Conservation (phyloP, 257 asterid species). For the Eucommia ulmoides region DNA sequence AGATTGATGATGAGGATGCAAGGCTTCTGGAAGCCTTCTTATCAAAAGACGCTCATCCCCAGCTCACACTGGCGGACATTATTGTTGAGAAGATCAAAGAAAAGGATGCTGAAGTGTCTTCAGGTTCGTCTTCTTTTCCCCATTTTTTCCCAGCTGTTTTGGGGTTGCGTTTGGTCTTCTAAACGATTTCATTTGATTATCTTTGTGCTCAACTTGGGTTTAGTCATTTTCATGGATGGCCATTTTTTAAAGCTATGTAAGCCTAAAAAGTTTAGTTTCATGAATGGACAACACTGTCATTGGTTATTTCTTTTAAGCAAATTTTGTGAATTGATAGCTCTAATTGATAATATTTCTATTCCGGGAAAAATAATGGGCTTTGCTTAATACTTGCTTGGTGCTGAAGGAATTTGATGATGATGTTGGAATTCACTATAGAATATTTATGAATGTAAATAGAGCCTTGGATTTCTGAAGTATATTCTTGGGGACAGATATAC, state of each 20-base stretch:
- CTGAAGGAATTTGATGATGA: too few relatives aligned
- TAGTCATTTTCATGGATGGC: too few relatives aligned
- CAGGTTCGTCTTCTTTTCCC: slow-evolving; percentile 31
- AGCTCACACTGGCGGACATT: slow-evolving; percentile 72
- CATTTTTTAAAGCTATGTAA: too few relatives aligned
- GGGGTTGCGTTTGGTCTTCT: background rate
- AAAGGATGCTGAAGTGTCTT: slow-evolving; percentile 52
- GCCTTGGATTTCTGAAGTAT: background rate
- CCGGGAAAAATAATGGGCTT: too few relatives aligned
- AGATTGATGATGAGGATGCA: slow-evolving; percentile 61
- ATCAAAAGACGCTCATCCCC: slow-evolving; percentile 48
- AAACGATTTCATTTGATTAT: background rate
- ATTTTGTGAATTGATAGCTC: too few relatives aligned
- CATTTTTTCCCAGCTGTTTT: background rate
- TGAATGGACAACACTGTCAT: too few relatives aligned
- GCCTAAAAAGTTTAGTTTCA: too few relatives aligned
- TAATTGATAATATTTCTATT: too few relatives aligned
- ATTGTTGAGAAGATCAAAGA: slow-evolving; percentile 60
- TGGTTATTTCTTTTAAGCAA: too few relatives aligned
- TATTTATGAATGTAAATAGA: background rate
- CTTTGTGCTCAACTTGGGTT: too few relatives aligned
- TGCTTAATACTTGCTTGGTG: too few relatives aligned
- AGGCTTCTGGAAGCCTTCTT: slow-evolving; percentile 60
- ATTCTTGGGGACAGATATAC: background rate
- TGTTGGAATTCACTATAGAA: background rate